A percentile compares a stretch with the other conserved stretches of the same genome.
phyloP scores from a whole-genome alignment of 345 rosid genomes.

The Acer campestre region DNA sequence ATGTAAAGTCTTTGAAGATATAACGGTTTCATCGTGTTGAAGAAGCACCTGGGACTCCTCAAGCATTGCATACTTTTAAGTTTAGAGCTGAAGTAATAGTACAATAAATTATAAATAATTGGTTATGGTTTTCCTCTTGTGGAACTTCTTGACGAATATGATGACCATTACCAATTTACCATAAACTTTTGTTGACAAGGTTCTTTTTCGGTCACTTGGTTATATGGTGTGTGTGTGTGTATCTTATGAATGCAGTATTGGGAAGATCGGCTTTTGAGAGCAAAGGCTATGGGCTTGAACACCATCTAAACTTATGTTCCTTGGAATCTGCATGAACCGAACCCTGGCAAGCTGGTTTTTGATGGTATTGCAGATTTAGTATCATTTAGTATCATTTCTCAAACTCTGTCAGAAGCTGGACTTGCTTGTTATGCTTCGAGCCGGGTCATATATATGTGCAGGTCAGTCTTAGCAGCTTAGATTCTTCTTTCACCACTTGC shows the following conservation, averaged over 20 bases:
- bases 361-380: constrained; percentile 77
- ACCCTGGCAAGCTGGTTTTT: constrained; percentile 66
- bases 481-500: neutral
- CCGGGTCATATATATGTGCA: constrained; percentile 93
- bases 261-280: constrained; percentile 89
- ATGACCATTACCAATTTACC: too few species aligned
- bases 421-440: constrained; percentile 89
- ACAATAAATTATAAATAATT: neutral
- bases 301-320: constrained; percentile 88
- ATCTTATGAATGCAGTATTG: constrained; percentile 57
- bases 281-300: constrained; percentile 87
- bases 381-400: constrained; percentile 68
- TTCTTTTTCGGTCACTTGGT: too few species aligned
- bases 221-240: neutral
- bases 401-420: constrained; percentile 79
- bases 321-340: constrained; percentile 97
- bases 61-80: neutral
- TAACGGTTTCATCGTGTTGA: neutral
- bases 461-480: constrained; percentile 41
- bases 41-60: neutral
- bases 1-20: neutral
- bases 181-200: too few species aligned
- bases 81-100: neutral
- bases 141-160: neutral
- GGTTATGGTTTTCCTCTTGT: neutral